Base-by-base conservation (phyloP, 202 grass and related monocot species). In the Panicum virgatum region DNA sequence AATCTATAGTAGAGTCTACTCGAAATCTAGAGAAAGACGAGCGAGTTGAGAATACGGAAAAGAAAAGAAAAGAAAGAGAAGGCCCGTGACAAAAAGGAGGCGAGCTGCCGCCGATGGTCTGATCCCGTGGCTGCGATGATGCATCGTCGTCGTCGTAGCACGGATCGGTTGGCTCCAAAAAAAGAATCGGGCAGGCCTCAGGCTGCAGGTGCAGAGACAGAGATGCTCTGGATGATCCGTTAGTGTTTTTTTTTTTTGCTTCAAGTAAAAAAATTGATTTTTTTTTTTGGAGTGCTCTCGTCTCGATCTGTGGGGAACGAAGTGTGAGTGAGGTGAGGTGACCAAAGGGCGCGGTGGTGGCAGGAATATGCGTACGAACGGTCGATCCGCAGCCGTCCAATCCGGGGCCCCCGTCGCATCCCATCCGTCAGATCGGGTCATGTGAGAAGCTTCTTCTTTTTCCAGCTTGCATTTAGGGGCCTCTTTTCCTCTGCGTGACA, bases 401-500 rank as follows among this genome's bases (percentile, higher is more conserved):
- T 74, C 83, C 43, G 23, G 26, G 16, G 12, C 9, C 40, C 29
- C 39, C 22, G 53, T 78, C 43, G 30, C 11, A 53, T 85, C 68
- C 30, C 75, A 80, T 88, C 86, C 80, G 48, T 88, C 80, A 78
- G 74, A 79, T 77, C 63, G 16, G 62, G 20, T 59, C n/a, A 26
- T 7, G 23, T 56, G 26, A 71, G 72, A 82, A 78, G 46, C 45
- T 77, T 87, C 78, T 62, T 77, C 60, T 53, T 69, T 56, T 66
- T 53, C 69, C 69, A 66, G 48, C 77, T 69, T 46, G 16, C 51
- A 29, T 59, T 58, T 32, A 3, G 18, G 42, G 10, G 5, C 4
- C 20, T 38, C 1, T 12, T 20, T 10, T 12, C 26, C 6, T 16
- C 9, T 2, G 38, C 23, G 19, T 36, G 7, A 15, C 19, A 20